Conservation (phyloP, 78 protist genomes). For the Chrysochromulina tobinii region DNA sequence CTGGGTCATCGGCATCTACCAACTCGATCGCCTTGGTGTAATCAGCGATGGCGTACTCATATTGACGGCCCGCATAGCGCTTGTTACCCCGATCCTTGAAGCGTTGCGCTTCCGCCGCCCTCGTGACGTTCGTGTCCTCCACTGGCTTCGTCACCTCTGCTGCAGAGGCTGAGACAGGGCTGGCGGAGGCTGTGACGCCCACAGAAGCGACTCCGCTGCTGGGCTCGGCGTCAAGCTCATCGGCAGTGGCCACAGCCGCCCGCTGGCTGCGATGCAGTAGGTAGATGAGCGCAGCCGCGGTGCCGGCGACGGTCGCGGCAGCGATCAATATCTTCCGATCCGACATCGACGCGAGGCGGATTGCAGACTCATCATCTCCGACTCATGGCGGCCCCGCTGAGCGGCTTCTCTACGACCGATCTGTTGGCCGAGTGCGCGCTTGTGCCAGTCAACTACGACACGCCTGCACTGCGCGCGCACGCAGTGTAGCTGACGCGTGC, state of each 20-base stretch:
- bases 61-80: background rate
- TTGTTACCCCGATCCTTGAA: constrained; percentile 22
- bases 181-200: too few species aligned
- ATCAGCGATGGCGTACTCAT: background rate
- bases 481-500: too few species aligned
- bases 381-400: background rate
- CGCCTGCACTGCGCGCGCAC: too few species aligned
- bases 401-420: background rate
- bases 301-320: background rate
- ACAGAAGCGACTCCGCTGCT: too few species aligned
- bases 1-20: background rate
- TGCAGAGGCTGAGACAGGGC: too few species aligned
- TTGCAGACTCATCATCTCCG: background rate
- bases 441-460: too few species aligned
- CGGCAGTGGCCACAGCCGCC: too few species aligned
- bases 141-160: too few species aligned
- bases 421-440: background rate
- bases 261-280: too few species aligned
- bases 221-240: too few species aligned
- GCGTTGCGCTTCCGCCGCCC: background rate
- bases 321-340: background rate
- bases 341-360: too few species aligned
- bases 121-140: too few species aligned
- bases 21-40: background rate
- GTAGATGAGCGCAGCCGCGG: background rate